Percentiles rank a stretch among this genome's conserved stretches.
phyloP scores from a whole-genome alignment of 192 early-diverging fungal species.

The Spizellomyces sp. region DNA sequence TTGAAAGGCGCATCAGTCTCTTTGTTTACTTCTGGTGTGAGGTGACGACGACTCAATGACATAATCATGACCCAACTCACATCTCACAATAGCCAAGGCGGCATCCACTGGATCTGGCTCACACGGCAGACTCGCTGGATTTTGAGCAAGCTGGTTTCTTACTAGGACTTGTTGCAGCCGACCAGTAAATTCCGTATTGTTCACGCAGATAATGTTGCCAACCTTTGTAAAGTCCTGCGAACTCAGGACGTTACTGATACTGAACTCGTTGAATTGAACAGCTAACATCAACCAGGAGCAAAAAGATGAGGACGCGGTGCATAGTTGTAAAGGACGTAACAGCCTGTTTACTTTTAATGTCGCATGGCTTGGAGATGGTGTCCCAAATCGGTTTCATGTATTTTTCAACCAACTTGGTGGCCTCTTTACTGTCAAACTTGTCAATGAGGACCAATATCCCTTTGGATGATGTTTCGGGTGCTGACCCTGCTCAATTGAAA shows the following conservation, averaged over 20 bases:
- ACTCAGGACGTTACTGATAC: conserved; percentile 47
- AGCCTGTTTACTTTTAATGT: conserved; percentile 35
- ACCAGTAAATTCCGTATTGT: conserved; percentile 42
- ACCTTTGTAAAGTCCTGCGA: conserved; percentile 41
- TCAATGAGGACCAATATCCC: conserved; percentile 50
- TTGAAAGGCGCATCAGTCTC: too few relatives aligned
- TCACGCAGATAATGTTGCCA: conserved; percentile 48
- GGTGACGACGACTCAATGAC: not conserved
- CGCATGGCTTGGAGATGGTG: conserved; percentile 31
- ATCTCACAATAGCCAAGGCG: conserved; percentile 49
- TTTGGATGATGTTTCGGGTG: conserved; percentile 6
- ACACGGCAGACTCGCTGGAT: conserved; percentile 36
- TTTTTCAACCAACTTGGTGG: conserved; percentile 48
- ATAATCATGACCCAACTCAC: conserved; percentile 36
- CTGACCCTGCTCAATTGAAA: not conserved
- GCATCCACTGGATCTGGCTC: conserved; percentile 56
- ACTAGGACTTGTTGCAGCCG: conserved; percentile 51
- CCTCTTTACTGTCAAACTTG: conserved; percentile 48
- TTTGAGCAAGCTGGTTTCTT: conserved; percentile 38
- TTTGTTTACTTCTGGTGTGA: not conserved
- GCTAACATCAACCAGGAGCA: conserved; percentile 23
- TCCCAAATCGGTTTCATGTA: conserved; percentile 56
- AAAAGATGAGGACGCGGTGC: not conserved
- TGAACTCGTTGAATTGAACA: conserved; percentile 56
- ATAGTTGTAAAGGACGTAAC: not conserved